phyloP scores from a whole-genome alignment of 345 rosid species.

The Citrus sinensis region DNA sequence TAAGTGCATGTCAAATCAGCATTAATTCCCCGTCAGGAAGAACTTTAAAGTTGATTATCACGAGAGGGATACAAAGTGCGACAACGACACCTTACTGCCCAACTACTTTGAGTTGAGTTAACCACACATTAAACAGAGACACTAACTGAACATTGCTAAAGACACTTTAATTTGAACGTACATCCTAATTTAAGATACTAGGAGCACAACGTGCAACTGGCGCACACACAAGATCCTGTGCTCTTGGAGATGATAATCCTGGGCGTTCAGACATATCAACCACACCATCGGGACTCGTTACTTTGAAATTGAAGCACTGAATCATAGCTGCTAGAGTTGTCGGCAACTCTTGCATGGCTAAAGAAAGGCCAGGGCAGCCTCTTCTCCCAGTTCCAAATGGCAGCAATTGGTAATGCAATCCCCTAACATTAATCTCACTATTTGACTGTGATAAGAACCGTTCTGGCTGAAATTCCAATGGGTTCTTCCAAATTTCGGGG shows the following conservation, averaged over 20 bases:
- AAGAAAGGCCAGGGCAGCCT: slow-evolving; percentile 43
- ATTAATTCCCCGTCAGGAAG: too few relatives aligned
- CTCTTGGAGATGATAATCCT: slow-evolving; percentile 42
- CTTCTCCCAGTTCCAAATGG: slow-evolving; percentile 52
- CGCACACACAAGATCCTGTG: slow-evolving; percentile 30
- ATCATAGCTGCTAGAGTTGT: slow-evolving; percentile 33
- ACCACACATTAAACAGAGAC: too few relatives aligned
- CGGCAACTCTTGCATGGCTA: slow-evolving; percentile 39
- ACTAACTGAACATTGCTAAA: too few relatives aligned
- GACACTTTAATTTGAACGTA: too few relatives aligned
- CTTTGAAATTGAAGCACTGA: slow-evolving; percentile 45
- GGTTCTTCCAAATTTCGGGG: slow-evolving; percentile 35
- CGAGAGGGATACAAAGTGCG: too few relatives aligned
- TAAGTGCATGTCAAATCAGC: too few relatives aligned
- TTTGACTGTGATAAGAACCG: slow-evolving; percentile 22
- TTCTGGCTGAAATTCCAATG: slow-evolving; percentile 36
- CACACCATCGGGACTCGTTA: background rate
- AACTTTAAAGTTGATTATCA: too few relatives aligned
- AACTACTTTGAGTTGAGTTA: too few relatives aligned
- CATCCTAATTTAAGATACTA: slow-evolving; percentile 5
- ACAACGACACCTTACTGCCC: too few relatives aligned
- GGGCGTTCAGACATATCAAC: slow-evolving; percentile 40
- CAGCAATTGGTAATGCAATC: slow-evolving; percentile 34
- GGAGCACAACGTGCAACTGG: slow-evolving; percentile 20
- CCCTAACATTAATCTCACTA: slow-evolving; percentile 25